Base-by-base conservation (phyloP, 23 red algal genomes). In the Chondrus crispus region DNA sequence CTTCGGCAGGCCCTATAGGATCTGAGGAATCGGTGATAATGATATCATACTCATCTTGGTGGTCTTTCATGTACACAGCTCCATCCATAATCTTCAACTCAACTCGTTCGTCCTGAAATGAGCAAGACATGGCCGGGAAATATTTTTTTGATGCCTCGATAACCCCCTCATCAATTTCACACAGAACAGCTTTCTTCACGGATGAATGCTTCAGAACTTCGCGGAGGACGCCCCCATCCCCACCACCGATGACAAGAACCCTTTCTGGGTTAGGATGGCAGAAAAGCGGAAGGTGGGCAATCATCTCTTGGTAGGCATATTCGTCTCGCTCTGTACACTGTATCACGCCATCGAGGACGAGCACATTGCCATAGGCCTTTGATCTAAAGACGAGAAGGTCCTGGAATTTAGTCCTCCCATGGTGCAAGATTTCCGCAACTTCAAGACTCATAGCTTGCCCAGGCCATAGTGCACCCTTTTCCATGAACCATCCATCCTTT, bases 261-360 rank as follows among this genome's bases (percentile, higher is more conserved):
- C 53, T 77, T 52, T 74, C 40, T 24, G 97, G 97, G 49, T 90
- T 69, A 12, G 90, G 85, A 66, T 98, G 97, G 16, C 84, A 72
- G 49, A 88, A 96, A 19, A 98, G 47, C 2, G 97, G 93, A 3
- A 98, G 66, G 69, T 98, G 93, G 10, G 89, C 75, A 58, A 98
- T 94, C 97, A 98, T 98, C 76, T 98, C 97, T 30, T 98, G 97
- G 71, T 98, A 98, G 10, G 97, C 90, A 78, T 96, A 98, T 88
- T 98, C 97, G 73, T 98, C 97, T 30, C 97, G 84, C 66, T 96
- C 94, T 12, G 97, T 98, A 20, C 93, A 85, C 76, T 98, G 97
- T 75, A 98, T 98, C 7, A 95, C 91, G 29, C 97, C 97, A 68
- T 98, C 97, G 46, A 98, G 93, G 42, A 98, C 94, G 53, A 98